Evolutionary conservation across 2,329 filamentous ascomycete genomes (phyloP), one percentile per base, ranked within the genome.

Genomic region (Lasiodiplodia gonubiensis): DNA sequence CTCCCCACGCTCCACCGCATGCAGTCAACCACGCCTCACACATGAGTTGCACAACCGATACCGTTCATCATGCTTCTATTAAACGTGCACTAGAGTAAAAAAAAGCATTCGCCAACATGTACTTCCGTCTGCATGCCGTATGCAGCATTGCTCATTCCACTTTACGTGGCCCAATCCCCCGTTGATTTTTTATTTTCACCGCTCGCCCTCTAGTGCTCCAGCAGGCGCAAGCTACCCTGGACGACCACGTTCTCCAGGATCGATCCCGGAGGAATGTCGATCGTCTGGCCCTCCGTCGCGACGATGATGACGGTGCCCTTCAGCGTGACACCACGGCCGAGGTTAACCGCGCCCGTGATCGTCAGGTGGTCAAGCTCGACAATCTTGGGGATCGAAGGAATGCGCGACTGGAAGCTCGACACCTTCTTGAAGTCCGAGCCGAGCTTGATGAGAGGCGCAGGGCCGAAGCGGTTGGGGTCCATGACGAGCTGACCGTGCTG

Each of bases 341-440:
- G 88, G 85, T 97, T 98, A 81, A 99, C 95, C 53, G 93, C 93
- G 78, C 95, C 95, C 42, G 95, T 99, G 75, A 99, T 97, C 78
- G 95, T 99, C 69, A 99, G 88, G 80, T 99, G 95, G 78, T 96
- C 92, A 59, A 95, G 88, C 85, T 96, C 92, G 72, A 95, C 89
- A 74, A 96, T 94, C 87, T 92, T 94, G 77, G 92, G 92, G 75
- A 96, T 96, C 71, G 90, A 93, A 12, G 91, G 86, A 73, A 96
- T 94, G 78, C 90, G 90, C 82, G 92, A 90, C 84, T 93, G 90
- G 87, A 96, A 96, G 85, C 93, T 95, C 1, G 94, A 98, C 48
- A 99, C 95, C 90, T 99, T 99, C 91, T 99, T 99, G 89, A 99
- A 99, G 87, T 99, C 95, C 77, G 89, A 90, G 75, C 95, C 95